These are phyloP conservation scores for Fusarium sulawesiense DNA, from an alignment of 2,329 filamentous ascomycete genomes.

Conservation along the genomic window DNA sequence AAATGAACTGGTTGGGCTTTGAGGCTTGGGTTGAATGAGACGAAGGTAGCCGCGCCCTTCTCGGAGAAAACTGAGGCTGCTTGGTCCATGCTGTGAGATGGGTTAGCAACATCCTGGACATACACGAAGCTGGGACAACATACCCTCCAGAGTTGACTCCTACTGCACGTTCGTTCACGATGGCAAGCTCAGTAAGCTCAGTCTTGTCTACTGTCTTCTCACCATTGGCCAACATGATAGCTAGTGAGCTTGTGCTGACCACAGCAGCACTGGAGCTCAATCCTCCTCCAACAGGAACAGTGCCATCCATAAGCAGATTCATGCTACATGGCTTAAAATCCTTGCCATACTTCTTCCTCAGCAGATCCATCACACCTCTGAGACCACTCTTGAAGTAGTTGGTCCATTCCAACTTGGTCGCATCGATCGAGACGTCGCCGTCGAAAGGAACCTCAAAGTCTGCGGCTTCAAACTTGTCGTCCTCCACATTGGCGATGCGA, in stretches of 20 bases:
- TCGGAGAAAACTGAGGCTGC: constrained; percentile 94
- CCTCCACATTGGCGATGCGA: constrained; percentile 82
- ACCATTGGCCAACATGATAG: constrained; percentile 87
- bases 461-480: constrained; percentile 77
- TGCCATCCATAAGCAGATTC: constrained; percentile 90
- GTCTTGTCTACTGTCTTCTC: constrained; percentile 85
- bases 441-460: constrained; percentile 77
- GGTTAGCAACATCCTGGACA: constrained; percentile 23
- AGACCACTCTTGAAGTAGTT: constrained; percentile 98
- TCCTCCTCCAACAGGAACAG: constrained; percentile 90
- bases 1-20: constrained; percentile 82
- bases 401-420: constrained; percentile 89
- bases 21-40: constrained; percentile 86
- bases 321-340: constrained; percentile 77
- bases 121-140: constrained; percentile 46
- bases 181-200: constrained; percentile 89
- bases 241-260: constrained; percentile 88
- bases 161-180: constrained; percentile 92
- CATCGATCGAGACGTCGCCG: constrained; percentile 81
- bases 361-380: constrained; percentile 80
- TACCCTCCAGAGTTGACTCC: constrained; percentile 96
- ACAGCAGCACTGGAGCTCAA: constrained; percentile 95
- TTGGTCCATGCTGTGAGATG: constrained; percentile 84
- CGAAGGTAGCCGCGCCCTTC: constrained; percentile 86
- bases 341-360: constrained; percentile 73